Conservation (phyloP, 306 rosid genomes). For the Cucurbita argyrosperma region DNA sequence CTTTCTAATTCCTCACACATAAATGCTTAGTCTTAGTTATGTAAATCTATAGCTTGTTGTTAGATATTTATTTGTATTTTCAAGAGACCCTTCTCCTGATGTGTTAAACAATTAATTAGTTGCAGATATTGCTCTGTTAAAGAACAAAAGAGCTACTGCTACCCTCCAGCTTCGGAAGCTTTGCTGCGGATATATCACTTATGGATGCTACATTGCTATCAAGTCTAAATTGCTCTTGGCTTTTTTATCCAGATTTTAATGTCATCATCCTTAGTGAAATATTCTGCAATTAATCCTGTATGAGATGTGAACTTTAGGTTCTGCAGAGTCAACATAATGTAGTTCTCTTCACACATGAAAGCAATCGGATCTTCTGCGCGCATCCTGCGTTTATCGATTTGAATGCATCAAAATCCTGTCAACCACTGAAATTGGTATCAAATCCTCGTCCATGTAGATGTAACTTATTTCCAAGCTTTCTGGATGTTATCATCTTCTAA, state of each 20-base stretch:
- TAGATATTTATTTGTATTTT: constrained; percentile 1
- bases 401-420: background rate
- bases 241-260: background rate
- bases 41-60: background rate
- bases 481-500: background rate
- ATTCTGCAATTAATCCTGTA: background rate
- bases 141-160: background rate
- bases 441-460: background rate
- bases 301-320: background rate
- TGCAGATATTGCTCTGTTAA: background rate
- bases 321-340: background rate
- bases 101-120: background rate
- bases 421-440: background rate
- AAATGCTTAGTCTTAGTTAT: background rate
- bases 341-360: background rate
- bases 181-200: background rate
- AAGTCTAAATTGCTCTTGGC: background rate
- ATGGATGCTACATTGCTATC: background rate
- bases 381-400: background rate
- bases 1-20: background rate
- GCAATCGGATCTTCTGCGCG: background rate
- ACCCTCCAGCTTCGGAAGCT: background rate
- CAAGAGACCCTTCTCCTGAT: background rate
- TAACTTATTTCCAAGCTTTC: background rate
- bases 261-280: background rate